These are phyloP conservation scores for Usnea hakonensis DNA, from an alignment of 495 filamentous ascomycete genomes.

Conservation along the genomic window DNA sequence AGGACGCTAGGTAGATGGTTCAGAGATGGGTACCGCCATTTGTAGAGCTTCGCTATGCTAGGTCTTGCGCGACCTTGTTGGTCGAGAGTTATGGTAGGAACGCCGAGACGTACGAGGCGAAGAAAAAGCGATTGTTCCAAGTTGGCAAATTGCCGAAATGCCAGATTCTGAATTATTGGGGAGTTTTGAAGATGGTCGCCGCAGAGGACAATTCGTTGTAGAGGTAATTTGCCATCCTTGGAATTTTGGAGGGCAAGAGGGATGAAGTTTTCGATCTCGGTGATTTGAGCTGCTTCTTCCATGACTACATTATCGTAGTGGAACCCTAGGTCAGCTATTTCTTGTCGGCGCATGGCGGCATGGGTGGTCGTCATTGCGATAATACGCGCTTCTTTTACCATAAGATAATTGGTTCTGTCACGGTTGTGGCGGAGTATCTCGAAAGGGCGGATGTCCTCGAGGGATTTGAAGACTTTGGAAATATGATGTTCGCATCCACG, in stretches of 20 bases:
- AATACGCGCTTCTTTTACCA: slow-evolving; percentile 90
- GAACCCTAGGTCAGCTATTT: slow-evolving; percentile 87
- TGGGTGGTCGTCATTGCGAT: slow-evolving; percentile 98
- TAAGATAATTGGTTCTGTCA: slow-evolving; percentile 91
- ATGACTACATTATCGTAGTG: slow-evolving; percentile 97
- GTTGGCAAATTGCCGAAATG: slow-evolving; percentile 93
- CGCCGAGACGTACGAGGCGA: slow-evolving; percentile 79
- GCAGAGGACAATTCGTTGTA: slow-evolving; percentile 85
- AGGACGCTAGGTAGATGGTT: slow-evolving; percentile 71
- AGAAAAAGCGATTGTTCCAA: slow-evolving; percentile 94
- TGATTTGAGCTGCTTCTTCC: slow-evolving; percentile 98
- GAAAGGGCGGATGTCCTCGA: slow-evolving; percentile 91
- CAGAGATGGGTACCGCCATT: slow-evolving; percentile 83
- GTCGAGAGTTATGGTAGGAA: slow-evolving; percentile 82
- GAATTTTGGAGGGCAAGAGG: slow-evolving; percentile 82
- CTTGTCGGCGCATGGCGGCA: slow-evolving; percentile 90
- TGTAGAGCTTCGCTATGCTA: slow-evolving; percentile 81
- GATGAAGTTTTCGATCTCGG: slow-evolving; percentile 95
- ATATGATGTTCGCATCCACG: slow-evolving; percentile 87
- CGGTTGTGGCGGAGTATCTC: slow-evolving; percentile 81
- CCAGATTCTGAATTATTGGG: slow-evolving; percentile 88
- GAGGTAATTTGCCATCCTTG: slow-evolving; percentile 59
- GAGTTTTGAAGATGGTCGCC: slow-evolving; percentile 97
- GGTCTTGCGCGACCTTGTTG: slow-evolving; percentile 85
- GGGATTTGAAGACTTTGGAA: slow-evolving; percentile 81